Evolutionary conservation across 2,329 filamentous ascomycete species (phyloP).

Genomic region (Neopestalotiopsis rosae): DNA sequence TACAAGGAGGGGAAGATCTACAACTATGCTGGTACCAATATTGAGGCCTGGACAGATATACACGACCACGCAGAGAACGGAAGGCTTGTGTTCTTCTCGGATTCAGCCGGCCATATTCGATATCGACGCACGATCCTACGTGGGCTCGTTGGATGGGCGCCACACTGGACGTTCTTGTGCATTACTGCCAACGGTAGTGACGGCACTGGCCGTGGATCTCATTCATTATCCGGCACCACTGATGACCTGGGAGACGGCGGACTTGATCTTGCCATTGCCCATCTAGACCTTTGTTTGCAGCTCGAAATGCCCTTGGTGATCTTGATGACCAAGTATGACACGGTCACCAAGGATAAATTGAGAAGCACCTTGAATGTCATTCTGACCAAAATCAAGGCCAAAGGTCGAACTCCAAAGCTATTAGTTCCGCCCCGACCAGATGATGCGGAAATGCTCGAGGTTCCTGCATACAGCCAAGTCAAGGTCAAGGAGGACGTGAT

Average conservation of each 20-base stretch:
- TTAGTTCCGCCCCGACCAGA: conserved; percentile 62
- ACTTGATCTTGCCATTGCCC: conserved; percentile 76
- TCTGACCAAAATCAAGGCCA: conserved; percentile 77
- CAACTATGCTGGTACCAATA: conserved; percentile 86
- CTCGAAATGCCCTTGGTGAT: conserved; percentile 79
- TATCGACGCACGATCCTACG: conserved; percentile 89
- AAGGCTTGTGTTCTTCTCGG: conserved; percentile 84
- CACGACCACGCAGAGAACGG: conserved; percentile 77
- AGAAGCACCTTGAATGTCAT: conserved; percentile 74
- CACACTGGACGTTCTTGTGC: conserved; percentile 91
- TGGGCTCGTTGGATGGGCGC: conserved; percentile 92
- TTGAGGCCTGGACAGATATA: conserved; percentile 94
- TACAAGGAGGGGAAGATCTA: conserved; percentile 70
- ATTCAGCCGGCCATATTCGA: conserved; percentile 89
- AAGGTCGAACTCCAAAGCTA: conserved; percentile 76
- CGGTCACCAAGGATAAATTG: conserved; percentile 76
- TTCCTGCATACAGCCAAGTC: conserved; percentile 60
- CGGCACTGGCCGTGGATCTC: conserved; percentile 40
- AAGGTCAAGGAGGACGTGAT: conserved; percentile 62
- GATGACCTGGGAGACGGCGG: conserved; percentile 60
- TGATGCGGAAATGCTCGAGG: conserved; percentile 57
- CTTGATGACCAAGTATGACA: conserved; percentile 88
- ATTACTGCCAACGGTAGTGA: conserved; percentile 80
- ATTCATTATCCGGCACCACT: conserved; percentile 52
- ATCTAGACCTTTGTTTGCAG: conserved; percentile 85